Evolutionary conservation across 768 basidiomycete species (phyloP).

Genomic region (Chalciporus piperatus): DNA sequence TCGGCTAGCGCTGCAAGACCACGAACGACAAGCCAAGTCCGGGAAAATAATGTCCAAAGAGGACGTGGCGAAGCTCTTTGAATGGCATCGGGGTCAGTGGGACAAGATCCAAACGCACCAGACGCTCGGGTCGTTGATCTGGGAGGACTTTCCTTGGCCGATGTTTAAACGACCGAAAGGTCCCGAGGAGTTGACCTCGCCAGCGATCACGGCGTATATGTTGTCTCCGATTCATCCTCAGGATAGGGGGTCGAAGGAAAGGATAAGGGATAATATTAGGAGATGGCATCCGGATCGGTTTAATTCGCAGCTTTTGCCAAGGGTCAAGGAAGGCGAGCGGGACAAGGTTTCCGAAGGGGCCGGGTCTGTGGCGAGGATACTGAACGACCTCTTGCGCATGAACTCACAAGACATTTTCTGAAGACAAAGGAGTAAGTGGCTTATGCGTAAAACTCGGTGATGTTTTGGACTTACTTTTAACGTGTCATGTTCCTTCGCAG

Average conservation of each 20-base stretch:
- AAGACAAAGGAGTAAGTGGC: conserved; percentile 29
- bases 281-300: conserved; percentile 85
- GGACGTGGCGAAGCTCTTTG: conserved; percentile 53
- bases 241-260: conserved; percentile 58
- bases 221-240: conserved; percentile 54
- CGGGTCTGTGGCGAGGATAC: conserved; percentile 63
- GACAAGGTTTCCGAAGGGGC: conserved; percentile 72
- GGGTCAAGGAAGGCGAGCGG: conserved; percentile 60
- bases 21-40: conserved; percentile 39
- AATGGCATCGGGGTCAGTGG: conserved; percentile 65
- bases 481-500: conserved; percentile 4
- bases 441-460: background rate
- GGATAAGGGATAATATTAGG: conserved; percentile 71
- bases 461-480: conserved; percentile 9
- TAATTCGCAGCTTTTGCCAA: conserved; percentile 62
- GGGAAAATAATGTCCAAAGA: conserved; percentile 55
- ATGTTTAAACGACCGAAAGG: conserved; percentile 52
- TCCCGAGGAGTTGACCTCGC: conserved; percentile 60
- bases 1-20: conserved; percentile 49
- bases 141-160: conserved; percentile 77
- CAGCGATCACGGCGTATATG: conserved; percentile 59
- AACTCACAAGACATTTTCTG: conserved; percentile 40
- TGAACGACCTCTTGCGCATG: conserved; percentile 67
- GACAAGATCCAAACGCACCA: conserved; percentile 35
- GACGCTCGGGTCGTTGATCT: conserved; percentile 43